These are phyloP conservation scores for Lumnitzera racemosa DNA, from an alignment of 345 rosid species.

Conservation along the genomic window DNA sequence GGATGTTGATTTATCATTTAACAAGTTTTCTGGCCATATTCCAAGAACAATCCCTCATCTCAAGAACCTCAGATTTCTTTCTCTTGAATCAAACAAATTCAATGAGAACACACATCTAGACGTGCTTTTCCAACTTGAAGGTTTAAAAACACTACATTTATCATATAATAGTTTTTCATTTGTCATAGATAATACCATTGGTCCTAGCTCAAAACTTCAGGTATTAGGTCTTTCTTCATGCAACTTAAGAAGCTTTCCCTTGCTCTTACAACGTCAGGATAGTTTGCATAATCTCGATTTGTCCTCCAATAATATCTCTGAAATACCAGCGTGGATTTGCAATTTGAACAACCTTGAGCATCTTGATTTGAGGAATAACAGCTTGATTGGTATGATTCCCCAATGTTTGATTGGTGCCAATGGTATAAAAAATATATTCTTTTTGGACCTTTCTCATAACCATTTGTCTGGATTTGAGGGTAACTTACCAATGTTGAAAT, in stretches of 20 bases:
- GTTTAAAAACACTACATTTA: neutral
- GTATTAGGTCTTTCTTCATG: neutral
- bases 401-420: too few species aligned
- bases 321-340: too few species aligned
- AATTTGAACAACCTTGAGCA: too few species aligned
- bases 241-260: slow-evolving; percentile 1
- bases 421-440: too few species aligned
- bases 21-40: slow-evolving; percentile 2
- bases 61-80: rapidly evolving
- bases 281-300: neutral
- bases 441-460: neutral
- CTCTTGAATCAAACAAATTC: neutral
- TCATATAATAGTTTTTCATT: slow-evolving; percentile 8
- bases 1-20: neutral
- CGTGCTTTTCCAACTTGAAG: neutral
- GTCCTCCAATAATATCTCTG: neutral
- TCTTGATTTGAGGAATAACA: too few species aligned
- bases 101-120: neutral
- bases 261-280: slow-evolving; percentile 1
- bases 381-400: too few species aligned
- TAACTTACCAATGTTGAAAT: neutral
- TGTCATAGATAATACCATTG: neutral
- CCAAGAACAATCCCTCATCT: slow-evolving; percentile 1
- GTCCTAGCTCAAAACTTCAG: neutral
- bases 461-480: neutral